Base-by-base conservation (phyloP, 2,329 filamentous ascomycete genomes). In the Neobulgaria alba region DNA sequence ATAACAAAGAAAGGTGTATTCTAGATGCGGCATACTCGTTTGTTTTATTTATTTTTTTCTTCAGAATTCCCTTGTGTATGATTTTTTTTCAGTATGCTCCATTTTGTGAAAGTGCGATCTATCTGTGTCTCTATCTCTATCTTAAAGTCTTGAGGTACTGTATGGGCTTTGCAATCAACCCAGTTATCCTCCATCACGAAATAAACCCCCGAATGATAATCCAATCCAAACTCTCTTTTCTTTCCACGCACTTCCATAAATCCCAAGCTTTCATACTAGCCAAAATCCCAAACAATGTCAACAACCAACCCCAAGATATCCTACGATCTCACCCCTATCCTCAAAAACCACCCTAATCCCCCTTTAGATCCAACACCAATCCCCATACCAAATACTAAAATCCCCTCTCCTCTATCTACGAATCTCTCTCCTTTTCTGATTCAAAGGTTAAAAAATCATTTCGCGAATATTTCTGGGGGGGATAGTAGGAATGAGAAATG, bases 401-500 rank as follows among this genome's bases (percentile, higher is more conserved):
- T 52, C 8, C 47, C 48, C 0, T 49, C 45, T 10, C 55, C 55
- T 0, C 17, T 56, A 1, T 52, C 51, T 3, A 14, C 37, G 1
- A 46, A 51, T 15, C 39, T 57, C 12, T 10, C 47, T 7, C 52
- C 55, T 3, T 10, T 7, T 7, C 23, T 7, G 12, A 12, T 26
- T 7, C 7, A 26, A 12, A 26, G 23, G 23, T 26, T 26, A 15
- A 19, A n/a, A 30, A 17, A 26, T 4, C 5, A 10, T 17, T 30
- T 19, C 23, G 36, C 14, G 29, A 31, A 5, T 15, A 4, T n/a
- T n/a, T n/a, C n/a, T 15, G 30, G 17, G 29, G 21, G 16, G 21
- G 14, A 32, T 10, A 12, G 26, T 5, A 44, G 55, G 4, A 21
- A 30, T 3, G 54, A 57, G 26, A 39, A 56, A 5, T 59, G 55